Evolutionary conservation across 768 basidiomycete species (phyloP), one percentile per base, ranked within the genome.

Genomic region (Leccinum arenicola): DNA sequence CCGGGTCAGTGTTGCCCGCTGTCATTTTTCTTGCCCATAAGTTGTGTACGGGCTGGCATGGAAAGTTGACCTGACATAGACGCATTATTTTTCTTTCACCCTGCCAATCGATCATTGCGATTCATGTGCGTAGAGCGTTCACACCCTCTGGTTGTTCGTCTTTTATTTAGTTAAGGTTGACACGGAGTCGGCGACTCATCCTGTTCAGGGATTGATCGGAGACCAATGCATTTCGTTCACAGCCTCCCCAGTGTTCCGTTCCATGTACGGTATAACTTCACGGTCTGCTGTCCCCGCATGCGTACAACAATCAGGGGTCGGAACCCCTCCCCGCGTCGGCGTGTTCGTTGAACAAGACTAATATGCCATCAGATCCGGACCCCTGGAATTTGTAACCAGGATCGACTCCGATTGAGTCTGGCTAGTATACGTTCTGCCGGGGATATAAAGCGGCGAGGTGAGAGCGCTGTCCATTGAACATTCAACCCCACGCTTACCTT

Each of bases 371-470:
- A n/a, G 38, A n/a, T 40, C 40, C n/a, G n/a, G 8, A 40, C n/a
- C 40, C 40, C n/a, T 4, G 40, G 9, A 40, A 40, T n/a, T 40
- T 5, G 2, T 10, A 40, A 40, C 14, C n/a, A 40, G 17, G 40
- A 40, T 40, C 9, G n/a, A 50, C 14, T 31, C 14, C 19, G 21
- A 3, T 21, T 33, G 25, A 15, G 6, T 27, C 19, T 11, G 51
- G 48, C 33, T 48, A 52, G 55, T 17, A 12, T 33, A 36, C 35
- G 35, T 1, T 19, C 52, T 19, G 4, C n/a, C 10, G 43, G 15
- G 57, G 61, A 45, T 63, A 67, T 67, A 67, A 67, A 68, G 61
- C 19, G 51, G 58, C 19, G 6, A 10, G 33, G 8, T 11, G 31
- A 35, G 23, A 45, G 19, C 15, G n/a, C 29, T 33, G 7, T n/a